These are phyloP conservation scores for Ajuga reptans DNA, from an alignment of 305 asterid genomes.

Conservation along the genomic window DNA sequence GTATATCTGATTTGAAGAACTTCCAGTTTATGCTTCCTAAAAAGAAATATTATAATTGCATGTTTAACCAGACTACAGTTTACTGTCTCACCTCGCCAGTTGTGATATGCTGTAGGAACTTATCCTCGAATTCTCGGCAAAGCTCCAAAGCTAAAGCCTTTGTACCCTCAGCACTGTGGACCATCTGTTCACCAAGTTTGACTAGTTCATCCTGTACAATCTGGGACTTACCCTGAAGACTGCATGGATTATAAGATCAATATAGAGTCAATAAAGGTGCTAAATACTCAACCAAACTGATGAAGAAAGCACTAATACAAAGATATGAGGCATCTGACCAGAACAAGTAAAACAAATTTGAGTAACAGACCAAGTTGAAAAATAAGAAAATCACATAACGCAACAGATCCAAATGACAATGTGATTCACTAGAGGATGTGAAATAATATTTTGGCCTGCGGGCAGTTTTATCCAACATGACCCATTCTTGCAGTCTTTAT, in stretches of 20 bases:
- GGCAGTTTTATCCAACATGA: neutral
- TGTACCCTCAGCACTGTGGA: conserved; percentile 85
- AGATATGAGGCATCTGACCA: neutral
- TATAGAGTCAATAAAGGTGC: neutral
- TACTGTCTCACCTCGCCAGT: conserved; percentile 76
- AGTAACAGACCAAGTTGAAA: neutral
- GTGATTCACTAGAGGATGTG: conserved; percentile 1
- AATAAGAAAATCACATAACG: conserved; percentile 11
- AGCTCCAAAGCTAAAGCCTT: conserved; percentile 96
- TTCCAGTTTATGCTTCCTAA: neutral
- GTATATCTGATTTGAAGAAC: neutral
- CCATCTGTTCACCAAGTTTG: conserved; percentile 94
- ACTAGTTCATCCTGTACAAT: conserved; percentile 86
- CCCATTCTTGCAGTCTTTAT: neutral
- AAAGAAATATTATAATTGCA: neutral
- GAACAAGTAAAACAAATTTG: neutral
- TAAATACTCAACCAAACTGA: conserved; percentile 2
- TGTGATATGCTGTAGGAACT: conserved; percentile 92
- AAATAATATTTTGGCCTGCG: neutral
- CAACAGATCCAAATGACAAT: conserved; percentile 5
- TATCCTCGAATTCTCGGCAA: conserved; percentile 99
- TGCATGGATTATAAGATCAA: conserved; percentile 23
- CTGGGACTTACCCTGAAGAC: conserved; percentile 98
- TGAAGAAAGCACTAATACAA: neutral
- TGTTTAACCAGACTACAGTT: neutral